Evolutionary conservation across 345 rosid species (phyloP), one percentile per base, ranked within the genome.

Genomic region (Hibiscus mutabilis): DNA sequence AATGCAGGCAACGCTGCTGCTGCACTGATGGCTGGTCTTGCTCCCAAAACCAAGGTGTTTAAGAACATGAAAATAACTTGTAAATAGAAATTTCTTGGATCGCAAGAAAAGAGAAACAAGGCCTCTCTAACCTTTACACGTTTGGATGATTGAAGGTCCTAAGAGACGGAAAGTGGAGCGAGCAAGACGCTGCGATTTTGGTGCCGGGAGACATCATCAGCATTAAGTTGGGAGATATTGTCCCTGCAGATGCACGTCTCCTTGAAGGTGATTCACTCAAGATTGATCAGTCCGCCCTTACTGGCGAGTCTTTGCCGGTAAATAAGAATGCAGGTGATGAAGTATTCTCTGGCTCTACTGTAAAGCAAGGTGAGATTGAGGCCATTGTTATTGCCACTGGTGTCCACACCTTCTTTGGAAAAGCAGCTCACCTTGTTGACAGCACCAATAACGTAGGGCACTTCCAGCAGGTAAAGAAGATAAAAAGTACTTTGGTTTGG

Each of bases 371-470:
- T 19, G 84, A 81, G 66, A 55, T 81, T 24, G 84, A 81, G 75
- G 84, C 79, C 35, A 72, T 81, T 8, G 81, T 81, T 60, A 81
- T 81, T 24, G 84, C 84, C 27, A 81, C 84, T 12, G 84, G 81
- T 4, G 81, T 81, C 13, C 84, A 81, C 71, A 81, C 84, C 66
- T 81, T 81, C 74, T 81, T 81, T 6, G 84, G 84, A 27, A 81
- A 81, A 72, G 84, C 84, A 21, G 84, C 84, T 35, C 81, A 81
- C 69, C 81, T 81, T 8, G 84, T 81, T 21, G 84, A 81, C 35
- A 81, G 81, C 81, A 81, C 81, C 77, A 78, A 81, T 62, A 73
- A 81, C 35, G 78, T 72, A n/a, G 84, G 84, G 4, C 84, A 81
- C 71, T 81, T 81, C 72, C 84, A 73, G 22, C 27, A 63, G 70